These are phyloP conservation scores for Brettanomyces sp. DNA, from an alignment of 805 yeast species.

Conservation along the genomic window DNA sequence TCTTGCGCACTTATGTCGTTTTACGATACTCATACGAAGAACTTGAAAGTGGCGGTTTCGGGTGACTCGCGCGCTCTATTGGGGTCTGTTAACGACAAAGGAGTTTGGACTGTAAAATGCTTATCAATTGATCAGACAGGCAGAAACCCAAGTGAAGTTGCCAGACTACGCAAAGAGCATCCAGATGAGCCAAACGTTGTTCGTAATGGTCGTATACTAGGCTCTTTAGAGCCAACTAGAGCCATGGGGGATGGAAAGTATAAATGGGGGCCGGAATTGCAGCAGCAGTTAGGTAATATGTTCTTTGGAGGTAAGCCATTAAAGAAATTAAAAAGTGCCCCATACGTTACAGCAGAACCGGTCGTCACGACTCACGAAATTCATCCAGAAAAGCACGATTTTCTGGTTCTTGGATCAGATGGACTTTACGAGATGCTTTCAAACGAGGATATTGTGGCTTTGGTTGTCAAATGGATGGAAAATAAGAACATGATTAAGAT, in stretches of 20 bases:
- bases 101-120: slow-evolving; percentile 76
- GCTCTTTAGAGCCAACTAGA: slow-evolving; percentile 88
- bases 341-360: slow-evolving; percentile 96
- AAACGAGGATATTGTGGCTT: slow-evolving; percentile 85
- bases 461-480: slow-evolving; percentile 92
- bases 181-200: slow-evolving; percentile 84
- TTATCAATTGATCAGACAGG: slow-evolving; percentile 92
- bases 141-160: slow-evolving; percentile 78
- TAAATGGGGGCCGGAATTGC: slow-evolving; percentile 68
- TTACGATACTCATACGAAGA: slow-evolving; percentile 66
- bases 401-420: slow-evolving; percentile 87
- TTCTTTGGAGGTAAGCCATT: slow-evolving; percentile 79
- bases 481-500: slow-evolving; percentile 53
- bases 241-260: slow-evolving; percentile 97
- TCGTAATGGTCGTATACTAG: slow-evolving; percentile 81
- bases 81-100: slow-evolving; percentile 60
- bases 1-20: slow-evolving; percentile 86
- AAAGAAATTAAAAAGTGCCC: slow-evolving; percentile 73
- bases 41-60: slow-evolving; percentile 83
- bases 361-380: slow-evolving; percentile 77
- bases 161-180: slow-evolving; percentile 75
- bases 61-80: slow-evolving; percentile 93
- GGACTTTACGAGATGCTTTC: slow-evolving; percentile 88
- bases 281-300: slow-evolving; percentile 60
- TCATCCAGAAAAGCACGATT: slow-evolving; percentile 63